Evolutionary conservation across 306 rosid genomes (phyloP).

Genomic region (Cucurbita moschata): DNA sequence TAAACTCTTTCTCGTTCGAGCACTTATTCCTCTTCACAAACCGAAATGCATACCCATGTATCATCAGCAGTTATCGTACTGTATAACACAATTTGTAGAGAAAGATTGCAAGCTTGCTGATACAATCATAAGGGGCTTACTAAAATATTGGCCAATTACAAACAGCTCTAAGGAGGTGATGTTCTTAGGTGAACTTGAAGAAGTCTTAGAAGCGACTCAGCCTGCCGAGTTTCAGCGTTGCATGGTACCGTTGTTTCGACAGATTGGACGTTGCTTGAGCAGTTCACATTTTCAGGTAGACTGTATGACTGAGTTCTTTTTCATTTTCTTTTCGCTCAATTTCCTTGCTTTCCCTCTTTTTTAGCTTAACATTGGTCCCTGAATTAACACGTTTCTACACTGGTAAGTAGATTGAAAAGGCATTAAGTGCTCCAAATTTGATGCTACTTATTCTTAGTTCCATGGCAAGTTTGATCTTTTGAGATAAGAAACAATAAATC

Average conservation of each 20-base stretch:
- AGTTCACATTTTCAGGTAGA: constrained; percentile 96
- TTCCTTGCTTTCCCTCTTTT: constrained; percentile 3
- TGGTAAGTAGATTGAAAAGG: not conserved
- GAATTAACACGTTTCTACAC: not conserved
- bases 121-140: constrained; percentile 76
- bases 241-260: constrained; percentile 78
- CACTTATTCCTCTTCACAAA: constrained; percentile 92
- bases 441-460: not conserved
- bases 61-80: constrained; percentile 92
- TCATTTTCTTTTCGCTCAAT: constrained; percentile 5
- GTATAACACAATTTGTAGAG: constrained; percentile 89
- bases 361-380: not conserved
- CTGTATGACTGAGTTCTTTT: constrained; percentile 6
- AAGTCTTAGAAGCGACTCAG: constrained; percentile 91
- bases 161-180: constrained; percentile 96
- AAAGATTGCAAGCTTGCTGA: constrained; percentile 99
- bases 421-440: not conserved
- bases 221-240: constrained; percentile 87
- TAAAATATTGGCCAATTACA: constrained; percentile 89
- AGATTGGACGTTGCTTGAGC: constrained; percentile 71
- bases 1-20: constrained; percentile 85
- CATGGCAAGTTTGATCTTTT: too few relatives aligned
- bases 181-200: constrained; percentile 97
- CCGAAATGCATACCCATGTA: constrained; percentile 84
- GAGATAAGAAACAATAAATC: not conserved